These are phyloP conservation scores for Cucurbita pepo DNA, from an alignment of 306 rosid genomes.

Conservation along the genomic window DNA sequence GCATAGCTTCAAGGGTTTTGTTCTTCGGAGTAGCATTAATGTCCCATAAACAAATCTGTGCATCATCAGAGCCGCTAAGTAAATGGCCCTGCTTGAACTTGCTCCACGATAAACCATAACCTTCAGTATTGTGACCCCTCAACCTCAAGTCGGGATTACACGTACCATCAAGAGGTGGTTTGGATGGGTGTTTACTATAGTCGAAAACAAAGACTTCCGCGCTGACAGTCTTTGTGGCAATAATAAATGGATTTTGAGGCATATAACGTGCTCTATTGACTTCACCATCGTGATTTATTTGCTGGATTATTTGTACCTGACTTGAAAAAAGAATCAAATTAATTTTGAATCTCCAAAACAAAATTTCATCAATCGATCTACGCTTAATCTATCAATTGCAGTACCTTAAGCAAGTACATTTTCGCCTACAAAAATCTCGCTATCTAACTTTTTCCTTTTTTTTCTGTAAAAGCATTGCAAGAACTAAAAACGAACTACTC, in stretches of 20 bases:
- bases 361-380: background rate
- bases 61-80: constrained; percentile 97
- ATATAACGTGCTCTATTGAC: constrained; percentile 90
- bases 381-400: background rate
- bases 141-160: constrained; percentile 89
- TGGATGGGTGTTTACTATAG: constrained; percentile 91
- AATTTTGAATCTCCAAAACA: background rate
- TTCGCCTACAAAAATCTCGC: background rate
- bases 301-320: constrained; percentile 91
- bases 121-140: constrained; percentile 89
- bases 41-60: constrained; percentile 98
- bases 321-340: background rate
- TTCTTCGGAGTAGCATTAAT: constrained; percentile 65
- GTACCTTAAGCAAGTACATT: background rate
- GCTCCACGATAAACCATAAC: constrained; percentile 95
- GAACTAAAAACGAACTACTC: background rate
- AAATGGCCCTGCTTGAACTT: constrained; percentile 83
- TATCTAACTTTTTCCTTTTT: background rate
- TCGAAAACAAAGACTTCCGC: constrained; percentile 93
- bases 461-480: background rate
- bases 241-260: constrained; percentile 81
- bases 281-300: constrained; percentile 94
- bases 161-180: constrained; percentile 88
- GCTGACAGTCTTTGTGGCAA: constrained; percentile 83
- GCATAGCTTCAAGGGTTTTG: constrained; percentile 62